Evolutionary conservation across 2,329 filamentous ascomycete genomes (phyloP), one percentile per base, ranked within the genome.

Genomic region (Plectosphaerella sp.): DNA sequence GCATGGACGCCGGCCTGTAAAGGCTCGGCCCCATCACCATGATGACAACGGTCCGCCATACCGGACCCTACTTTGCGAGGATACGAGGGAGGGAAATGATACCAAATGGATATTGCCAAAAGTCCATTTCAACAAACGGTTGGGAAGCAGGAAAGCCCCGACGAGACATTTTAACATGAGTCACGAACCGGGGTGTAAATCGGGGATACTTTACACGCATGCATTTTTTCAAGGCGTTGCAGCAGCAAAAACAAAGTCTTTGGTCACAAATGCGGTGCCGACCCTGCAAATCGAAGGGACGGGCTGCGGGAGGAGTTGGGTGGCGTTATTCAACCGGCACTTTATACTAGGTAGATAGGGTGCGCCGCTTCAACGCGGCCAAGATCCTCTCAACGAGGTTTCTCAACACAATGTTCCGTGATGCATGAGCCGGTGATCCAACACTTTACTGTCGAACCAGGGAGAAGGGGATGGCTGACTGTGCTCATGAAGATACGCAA

Each of bases 1-100:
- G 83, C 65, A 67, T 75, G 53, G 81, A 84, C 61, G 80, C 80
- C 55, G 78, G 79, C 60, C 70, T 83, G 64, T 84, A 80, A 77
- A 53, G n/a, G 53, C 36, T 54, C 43, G 52, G 52, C 41, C 20
- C 8, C 28, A 33, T 9, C 28, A 12, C 11, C 28, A 33, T 12
- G 11, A 33, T 33, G 28, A 33, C 28, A 33, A 33, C 8, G 28
- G 22, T 18, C n/a, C 14, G 45, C 33, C 45, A 25, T 53, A 47
- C 49, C 46, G 14, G 35, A 49, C 28, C 28, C 4, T 52, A 50
- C 46, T 48, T 51, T 33, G 47, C 45, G 52, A 52, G 45, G 54
- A 52, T 33, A 33, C 52, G 41, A 58, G 33, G 46, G 57, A 54
- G 50, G 51, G 54, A 58, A 24, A 41, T 48, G 47, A 48, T 48